phyloP scores from a whole-genome alignment of 225 moss, liverwort and hornwort genomes.

The Bryum argenteum region DNA sequence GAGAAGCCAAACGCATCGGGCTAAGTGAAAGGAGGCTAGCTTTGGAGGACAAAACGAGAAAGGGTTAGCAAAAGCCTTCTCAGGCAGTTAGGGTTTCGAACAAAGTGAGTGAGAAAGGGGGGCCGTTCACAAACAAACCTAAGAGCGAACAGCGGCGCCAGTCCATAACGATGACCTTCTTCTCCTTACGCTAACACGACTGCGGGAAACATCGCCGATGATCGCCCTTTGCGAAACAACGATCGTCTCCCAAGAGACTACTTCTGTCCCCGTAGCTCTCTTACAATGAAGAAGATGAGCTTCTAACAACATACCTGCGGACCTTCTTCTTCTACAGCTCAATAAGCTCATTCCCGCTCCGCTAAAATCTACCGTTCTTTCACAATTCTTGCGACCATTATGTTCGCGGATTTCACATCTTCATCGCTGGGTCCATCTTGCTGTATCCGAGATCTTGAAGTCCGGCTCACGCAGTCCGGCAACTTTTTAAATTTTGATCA shows the following conservation, averaged over 20 bases:
- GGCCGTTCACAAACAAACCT: slow-evolving; percentile 13
- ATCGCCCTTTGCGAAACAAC: background rate
- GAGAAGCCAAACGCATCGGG: slow-evolving; percentile 15
- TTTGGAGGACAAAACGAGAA: background rate
- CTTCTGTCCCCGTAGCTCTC: too few species aligned
- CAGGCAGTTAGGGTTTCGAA: slow-evolving; percentile 38
- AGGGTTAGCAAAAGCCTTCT: background rate
- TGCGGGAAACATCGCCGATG: slow-evolving; percentile 3
- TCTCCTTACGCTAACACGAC: background rate
- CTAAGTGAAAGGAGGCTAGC: background rate
- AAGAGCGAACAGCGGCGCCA: slow-evolving; percentile 17
- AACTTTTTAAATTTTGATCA: background rate
- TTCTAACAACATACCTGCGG: background rate
- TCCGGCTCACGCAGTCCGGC: background rate
- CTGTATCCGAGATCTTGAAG: background rate
- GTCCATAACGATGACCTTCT: slow-evolving; percentile 21
- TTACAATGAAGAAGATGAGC: background rate
- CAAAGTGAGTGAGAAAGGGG: background rate
- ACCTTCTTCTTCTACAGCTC: slow-evolving; percentile 2
- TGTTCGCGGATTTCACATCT: background rate
- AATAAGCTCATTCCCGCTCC: background rate
- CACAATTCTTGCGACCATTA: fast-evolving
- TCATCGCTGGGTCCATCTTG: background rate
- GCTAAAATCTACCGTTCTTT: background rate
- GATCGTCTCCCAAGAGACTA: too few species aligned